These are phyloP conservation scores for Apiotrichum akiyoshidainum DNA, from an alignment of 1,284 basidiomycete genomes.

Conservation along the genomic window DNA sequence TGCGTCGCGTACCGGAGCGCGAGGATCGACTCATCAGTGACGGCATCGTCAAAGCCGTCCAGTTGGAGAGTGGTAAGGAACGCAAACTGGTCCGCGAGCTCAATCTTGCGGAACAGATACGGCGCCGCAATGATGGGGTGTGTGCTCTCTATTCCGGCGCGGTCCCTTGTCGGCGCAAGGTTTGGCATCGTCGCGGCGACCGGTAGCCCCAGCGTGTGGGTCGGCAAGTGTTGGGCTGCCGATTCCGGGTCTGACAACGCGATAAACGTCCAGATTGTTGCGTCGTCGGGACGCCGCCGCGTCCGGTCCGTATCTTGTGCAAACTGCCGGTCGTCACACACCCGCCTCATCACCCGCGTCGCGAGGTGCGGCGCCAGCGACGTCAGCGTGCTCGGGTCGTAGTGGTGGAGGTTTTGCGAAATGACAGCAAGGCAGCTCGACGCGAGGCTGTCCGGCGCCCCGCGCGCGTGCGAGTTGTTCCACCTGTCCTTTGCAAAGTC, in stretches of 20 bases:
- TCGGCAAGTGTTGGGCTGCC: neutral
- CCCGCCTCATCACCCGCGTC: conserved; percentile 25
- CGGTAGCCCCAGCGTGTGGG: conserved; percentile 29
- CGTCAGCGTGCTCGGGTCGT: conserved; percentile 20
- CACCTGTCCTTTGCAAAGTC: neutral
- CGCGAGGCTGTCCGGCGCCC: conserved; percentile 22
- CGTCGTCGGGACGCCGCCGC: conserved; percentile 30
- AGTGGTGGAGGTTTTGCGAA: conserved; percentile 33
- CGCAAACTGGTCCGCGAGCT: conserved; percentile 2
- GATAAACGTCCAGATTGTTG: conserved; percentile 38
- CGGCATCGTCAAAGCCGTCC: conserved; percentile 20
- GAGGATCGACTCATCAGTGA: conserved; percentile 32
- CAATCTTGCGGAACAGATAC: conserved; percentile 18
- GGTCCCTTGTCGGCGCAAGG: conserved; percentile 15
- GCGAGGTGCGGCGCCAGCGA: conserved; percentile 22
- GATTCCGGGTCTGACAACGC: conserved; percentile 29
- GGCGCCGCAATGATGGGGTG: conserved; percentile 37
- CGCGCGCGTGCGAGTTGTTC: conserved; percentile 2
- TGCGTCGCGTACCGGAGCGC: conserved; percentile 33
- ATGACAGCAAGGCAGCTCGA: conserved; percentile 29
- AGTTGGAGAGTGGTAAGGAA: conserved; percentile 41
- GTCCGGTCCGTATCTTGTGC: neutral
- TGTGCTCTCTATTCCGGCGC: conserved; percentile 12
- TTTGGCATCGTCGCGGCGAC: conserved; percentile 16
- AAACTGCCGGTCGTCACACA: conserved; percentile 9